Evolutionary conservation across 768 basidiomycete genomes (phyloP), one percentile per base, ranked within the genome.

Genomic region (Infundibulicybe gibba): DNA sequence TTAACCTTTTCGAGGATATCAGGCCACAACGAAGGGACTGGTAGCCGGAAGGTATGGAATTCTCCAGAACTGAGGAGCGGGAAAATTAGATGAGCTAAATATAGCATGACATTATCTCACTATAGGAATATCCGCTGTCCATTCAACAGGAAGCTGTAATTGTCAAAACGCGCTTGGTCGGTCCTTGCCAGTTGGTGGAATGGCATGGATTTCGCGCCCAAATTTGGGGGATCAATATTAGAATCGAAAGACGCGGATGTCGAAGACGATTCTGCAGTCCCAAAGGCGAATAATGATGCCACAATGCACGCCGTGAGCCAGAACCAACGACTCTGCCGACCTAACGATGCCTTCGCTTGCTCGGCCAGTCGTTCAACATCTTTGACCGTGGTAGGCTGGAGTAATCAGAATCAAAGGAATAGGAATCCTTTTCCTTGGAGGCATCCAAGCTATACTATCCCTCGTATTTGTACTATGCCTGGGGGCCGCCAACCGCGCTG

Each of bases 1-100:
- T 88, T 88, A 49, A 80, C 70, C 59, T 88, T 92, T 53, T 92
- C 83, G 35, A 92, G 76, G 42, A 92, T 81, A 56, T 91, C 90
- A 11, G 80, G 73, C 89, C 90, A 93, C 46, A 92, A 63, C 3
- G 79, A 79, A 13, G 85, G 87, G 0, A 90, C 84, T 9, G 88
- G 90, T 6, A 92, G 66, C 17, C 88, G 79, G 68, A 87, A 92
- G 0, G 87, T 80, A 56, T 91, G 90, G 61, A 90, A 89, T 61
- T 91, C 90, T 48, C 90, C 90, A 0, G 87, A 88, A 55, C 89
- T 90, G 49, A 6, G 34, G 35, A 10, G 30, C 32, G 3, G 35
- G 25, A 33, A 25, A 40, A 19, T 43, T 17, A 43, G 34, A 47
- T 32, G 6, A 33, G 14, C 35, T 6, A 20, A 43, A 32, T 30